phyloP scores from a whole-genome alignment of 164 flowering plant species.

The Aristolochia fimbriata region DNA sequence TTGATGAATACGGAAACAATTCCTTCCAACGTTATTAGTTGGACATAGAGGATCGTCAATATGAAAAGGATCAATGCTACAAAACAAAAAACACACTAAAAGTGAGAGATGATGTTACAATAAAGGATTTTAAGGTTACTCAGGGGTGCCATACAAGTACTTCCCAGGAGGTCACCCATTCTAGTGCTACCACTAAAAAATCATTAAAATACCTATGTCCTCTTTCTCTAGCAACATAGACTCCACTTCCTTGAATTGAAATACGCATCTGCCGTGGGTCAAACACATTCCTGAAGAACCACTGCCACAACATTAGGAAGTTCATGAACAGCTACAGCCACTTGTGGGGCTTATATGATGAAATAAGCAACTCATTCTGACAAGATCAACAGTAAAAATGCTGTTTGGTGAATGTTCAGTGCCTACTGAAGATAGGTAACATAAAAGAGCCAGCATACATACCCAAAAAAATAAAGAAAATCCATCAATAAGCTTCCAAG shows the following conservation, averaged over 20 bases:
- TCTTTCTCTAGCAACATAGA: conserved; percentile 75
- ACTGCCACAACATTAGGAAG: background rate
- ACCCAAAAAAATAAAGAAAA: conserved; percentile 97
- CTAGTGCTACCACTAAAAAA: too few relatives aligned
- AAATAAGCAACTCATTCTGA: too few relatives aligned
- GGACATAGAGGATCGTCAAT: conserved; percentile 94
- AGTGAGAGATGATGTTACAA: conserved; percentile 5
- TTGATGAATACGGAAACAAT: conserved; percentile 94
- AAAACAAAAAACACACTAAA: conserved; percentile 10
- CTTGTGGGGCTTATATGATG: too few relatives aligned
- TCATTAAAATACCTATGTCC: conserved; percentile 71
- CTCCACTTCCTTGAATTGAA: conserved; percentile 87
- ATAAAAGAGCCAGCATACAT: conserved; percentile 17
- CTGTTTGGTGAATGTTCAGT: background rate
- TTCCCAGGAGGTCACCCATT: too few relatives aligned
- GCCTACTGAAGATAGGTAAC: background rate
- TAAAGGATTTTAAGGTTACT: too few relatives aligned
- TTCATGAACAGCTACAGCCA: background rate
- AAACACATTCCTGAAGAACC: conserved; percentile 66
- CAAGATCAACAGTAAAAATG: too few relatives aligned
- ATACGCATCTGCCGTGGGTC: conserved; percentile 98
- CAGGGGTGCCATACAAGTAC: too few relatives aligned
- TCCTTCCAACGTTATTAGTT: conserved; percentile 87
- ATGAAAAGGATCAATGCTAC: conserved; percentile 90
- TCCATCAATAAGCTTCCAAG: conserved; percentile 90